Evolutionary conservation across 306 rosid species (phyloP), one percentile per base, ranked within the genome.

Genomic region (Cicer bijugum): DNA sequence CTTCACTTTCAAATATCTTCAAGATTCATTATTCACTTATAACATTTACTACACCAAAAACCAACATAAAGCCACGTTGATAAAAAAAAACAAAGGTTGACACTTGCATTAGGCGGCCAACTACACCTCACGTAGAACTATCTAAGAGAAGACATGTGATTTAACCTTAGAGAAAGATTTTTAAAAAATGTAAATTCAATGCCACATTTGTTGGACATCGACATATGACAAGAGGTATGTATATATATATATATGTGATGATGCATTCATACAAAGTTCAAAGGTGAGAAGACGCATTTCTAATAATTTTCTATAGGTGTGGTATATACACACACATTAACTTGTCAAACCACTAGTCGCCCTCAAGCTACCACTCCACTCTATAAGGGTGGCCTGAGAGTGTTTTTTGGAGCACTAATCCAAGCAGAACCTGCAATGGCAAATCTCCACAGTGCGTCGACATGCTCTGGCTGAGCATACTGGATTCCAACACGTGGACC

Each of bases 401-500:
- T 89, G 87, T 85, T 91, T 77, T 77, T 93, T 4, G 96, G 98
- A 82, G 98, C 90, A 82, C 98, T 93, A 64, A 93, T 87, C 98
- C 98, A 94, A 66, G 91, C 84, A 53, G 97, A 85, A 67, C 86
- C 97, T 23, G 95, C 96, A 68, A 89, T 71, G 76, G 97, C 97
- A 81, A 91, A 94, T 87, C 98, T 88, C 98, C 98, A 94, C 67
- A 83, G 70, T 4, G 96, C 98, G 19, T 82, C 79, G 17, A 85
- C 92, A 76, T 94, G 95, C 82, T 87, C 96, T 3, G 98, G 91
- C 48, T 33, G 78, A 51, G 97, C 98, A 12, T 88, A 85, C 14
- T 94, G 87, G 40, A 91, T 91, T 15, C 98, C 96, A 4, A 94
- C 96, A 57, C 98, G 91, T 12, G 97, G 98, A 65, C 98, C 97